Conservation (phyloP, 106 monocot genomes). For the Dioscorea dumetorum region DNA sequence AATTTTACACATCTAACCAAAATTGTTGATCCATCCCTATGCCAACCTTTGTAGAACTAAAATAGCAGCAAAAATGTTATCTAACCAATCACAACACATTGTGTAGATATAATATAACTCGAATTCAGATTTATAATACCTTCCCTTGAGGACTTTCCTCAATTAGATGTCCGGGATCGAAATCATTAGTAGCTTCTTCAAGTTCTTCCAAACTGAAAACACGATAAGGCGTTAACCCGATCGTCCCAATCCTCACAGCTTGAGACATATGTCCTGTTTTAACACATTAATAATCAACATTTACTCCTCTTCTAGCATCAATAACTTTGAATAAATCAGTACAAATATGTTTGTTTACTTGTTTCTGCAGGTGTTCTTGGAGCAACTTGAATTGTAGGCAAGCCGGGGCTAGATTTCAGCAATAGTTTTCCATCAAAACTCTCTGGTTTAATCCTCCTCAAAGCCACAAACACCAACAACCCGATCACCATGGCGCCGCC, state of each 20-base stretch:
- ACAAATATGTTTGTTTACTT: conserved; percentile 32
- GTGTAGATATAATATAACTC: not conserved
- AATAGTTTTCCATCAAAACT: conserved; percentile 9
- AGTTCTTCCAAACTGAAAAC: conserved; percentile 58
- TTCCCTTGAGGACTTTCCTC: conserved; percentile 40
- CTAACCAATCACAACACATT: too few species aligned
- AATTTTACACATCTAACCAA: conserved; percentile 56
- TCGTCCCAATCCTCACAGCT: conserved; percentile 38
- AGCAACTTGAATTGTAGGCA: conserved; percentile 16
- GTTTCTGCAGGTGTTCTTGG: conserved; percentile 41
- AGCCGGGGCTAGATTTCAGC: conserved; percentile 5
- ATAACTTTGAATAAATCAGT: not conserved
- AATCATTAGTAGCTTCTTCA: conserved; percentile 61
- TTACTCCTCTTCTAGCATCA: too few species aligned
- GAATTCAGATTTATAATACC: conserved; percentile 13
- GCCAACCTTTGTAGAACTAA: conserved; percentile 68
- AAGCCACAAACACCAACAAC: conserved; percentile 32
- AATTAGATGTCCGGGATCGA: conserved; percentile 44
- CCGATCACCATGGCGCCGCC: conserved; percentile 35
- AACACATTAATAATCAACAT: not conserved
- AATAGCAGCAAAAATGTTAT: not conserved
- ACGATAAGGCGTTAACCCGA: conserved; percentile 47
- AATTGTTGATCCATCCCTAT: conserved; percentile 51
- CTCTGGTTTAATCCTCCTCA: conserved; percentile 25
- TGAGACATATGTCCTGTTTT: conserved; percentile 60